Conservation (phyloP, 768 basidiomycete species). For the Rhodocollybia butyracea region DNA sequence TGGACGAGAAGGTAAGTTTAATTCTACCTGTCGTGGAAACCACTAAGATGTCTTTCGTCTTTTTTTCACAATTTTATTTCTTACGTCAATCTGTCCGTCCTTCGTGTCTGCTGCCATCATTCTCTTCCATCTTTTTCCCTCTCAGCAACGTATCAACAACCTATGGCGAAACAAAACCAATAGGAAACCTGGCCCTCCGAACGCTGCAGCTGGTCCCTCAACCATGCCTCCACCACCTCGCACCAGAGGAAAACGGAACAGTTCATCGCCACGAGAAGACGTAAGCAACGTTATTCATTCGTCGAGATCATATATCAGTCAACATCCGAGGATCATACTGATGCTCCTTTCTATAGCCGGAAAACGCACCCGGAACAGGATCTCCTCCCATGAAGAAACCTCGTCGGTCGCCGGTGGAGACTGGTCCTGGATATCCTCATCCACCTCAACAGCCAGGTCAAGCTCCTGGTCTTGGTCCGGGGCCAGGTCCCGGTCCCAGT, state of each 20-base stretch:
- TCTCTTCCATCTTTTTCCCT: slow-evolving; percentile 3
- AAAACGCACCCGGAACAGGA: slow-evolving; percentile 44
- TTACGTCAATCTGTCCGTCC: neutral
- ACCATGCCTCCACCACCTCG: slow-evolving; percentile 26
- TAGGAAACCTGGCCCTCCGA: slow-evolving; percentile 27
- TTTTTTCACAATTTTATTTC: slow-evolving; percentile 3
- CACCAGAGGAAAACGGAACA: slow-evolving; percentile 46
- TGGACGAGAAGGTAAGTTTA: slow-evolving; percentile 57
- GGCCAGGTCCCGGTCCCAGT: slow-evolving; percentile 18
- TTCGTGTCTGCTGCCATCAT: too few species aligned
- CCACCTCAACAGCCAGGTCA: slow-evolving; percentile 25
- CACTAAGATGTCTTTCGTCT: slow-evolving; percentile 8
- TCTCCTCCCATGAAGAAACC: slow-evolving; percentile 57
- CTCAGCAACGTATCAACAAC: slow-evolving; percentile 34
- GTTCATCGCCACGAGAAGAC: slow-evolving; percentile 63
- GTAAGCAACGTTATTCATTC: slow-evolving; percentile 36
- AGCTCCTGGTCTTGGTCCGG: too few species aligned
- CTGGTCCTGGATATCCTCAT: slow-evolving; percentile 25
- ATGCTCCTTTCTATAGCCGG: slow-evolving; percentile 32
- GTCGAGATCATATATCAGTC: slow-evolving; percentile 6
- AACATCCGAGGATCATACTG: slow-evolving; percentile 4
- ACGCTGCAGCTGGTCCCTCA: slow-evolving; percentile 43
- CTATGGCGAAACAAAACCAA: slow-evolving; percentile 16
- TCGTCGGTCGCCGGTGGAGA: slow-evolving; percentile 46
- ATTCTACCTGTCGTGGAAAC: neutral